phyloP scores from a whole-genome alignment of 805 yeast genomes.

The Priceomyces carsonii region DNA sequence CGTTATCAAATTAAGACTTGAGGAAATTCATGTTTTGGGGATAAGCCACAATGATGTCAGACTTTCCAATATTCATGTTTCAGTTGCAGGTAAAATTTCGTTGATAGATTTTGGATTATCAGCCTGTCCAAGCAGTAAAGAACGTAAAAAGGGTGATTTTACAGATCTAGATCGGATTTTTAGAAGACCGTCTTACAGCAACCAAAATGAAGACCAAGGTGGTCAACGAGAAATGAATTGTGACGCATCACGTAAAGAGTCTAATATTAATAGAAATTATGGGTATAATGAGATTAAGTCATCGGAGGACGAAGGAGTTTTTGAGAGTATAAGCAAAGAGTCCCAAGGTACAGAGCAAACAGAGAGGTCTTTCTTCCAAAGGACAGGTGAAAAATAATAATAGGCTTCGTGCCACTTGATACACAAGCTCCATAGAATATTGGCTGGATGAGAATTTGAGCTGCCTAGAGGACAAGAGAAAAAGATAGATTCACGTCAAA shows the following conservation, averaged over 20 bases:
- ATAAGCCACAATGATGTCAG: conserved; percentile 3
- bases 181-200: neutral
- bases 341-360: conserved; percentile 1
- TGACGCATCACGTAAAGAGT: no score
- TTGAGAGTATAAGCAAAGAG: neutral
- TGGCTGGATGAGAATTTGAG: no score
- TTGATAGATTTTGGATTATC: conserved; percentile 5
- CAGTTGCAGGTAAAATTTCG: neutral
- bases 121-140: neutral
- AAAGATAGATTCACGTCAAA: no score
- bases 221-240: neutral
- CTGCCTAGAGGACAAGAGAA: no score
- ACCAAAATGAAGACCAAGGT: neutral
- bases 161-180: conserved; percentile 1
- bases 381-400: no score
- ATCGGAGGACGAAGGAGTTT: conserved; percentile 1
- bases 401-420: no score
- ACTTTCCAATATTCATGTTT: conserved; percentile 1
- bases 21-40: conserved; percentile 1
- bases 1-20: conserved; percentile 1
- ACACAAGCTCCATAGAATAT: no score
- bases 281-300: no score
- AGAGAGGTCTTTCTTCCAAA: no score
- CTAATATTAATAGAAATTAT: no score
- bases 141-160: conserved; percentile 2